Evolutionary conservation across 345 rosid genomes (phyloP), one percentile per base, ranked within the genome.

Genomic region (Lepidium sativum): DNA sequence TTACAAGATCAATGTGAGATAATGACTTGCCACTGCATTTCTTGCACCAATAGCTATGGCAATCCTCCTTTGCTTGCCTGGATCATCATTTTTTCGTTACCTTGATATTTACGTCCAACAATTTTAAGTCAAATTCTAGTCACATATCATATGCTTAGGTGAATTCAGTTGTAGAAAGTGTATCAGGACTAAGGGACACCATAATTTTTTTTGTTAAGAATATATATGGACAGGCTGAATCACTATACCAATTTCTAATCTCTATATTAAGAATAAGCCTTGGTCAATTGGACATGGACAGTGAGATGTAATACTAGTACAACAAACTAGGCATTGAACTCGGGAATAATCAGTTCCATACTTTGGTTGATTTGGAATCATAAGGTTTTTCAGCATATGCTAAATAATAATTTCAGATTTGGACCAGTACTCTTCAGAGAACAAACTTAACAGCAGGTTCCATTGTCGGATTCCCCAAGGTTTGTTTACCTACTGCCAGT

Each of bases 341-440:
- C 48, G 15, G 35, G 40, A 61, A 61, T 54, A 53, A n/a, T 8
- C 54, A 51, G 48, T 52, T 61, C 40, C 23, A 13, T 34, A 40
- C 42, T 20, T 27, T 59, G 43, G 21, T 51, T 60, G 58, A 41
- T 21, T 14, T 60, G 60, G 32, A 41, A 40, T 50, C 23, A 33
- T 35, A 15, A 34, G 44, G 23, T 33, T 52, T 8, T 42, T 60
- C 31, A 21, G 40, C 58, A 29, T 34, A 14, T 11, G 2, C 17
- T 56, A 39, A 21, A 21, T 49, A 49, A 52, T 6, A 68, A 47
- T 35, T 69, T 67, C 71, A 91, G 98, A 91, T 95, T 65, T 95
- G 99, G 98, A 95, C 98, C 45, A 95, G 99, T 83, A 95, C 99
- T n/a, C 80, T 95, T 60, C 98, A 95, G 80, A 81, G 99, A 70